Conservation (phyloP, 140 eudicot genomes). For the Cichorium intybus region DNA sequence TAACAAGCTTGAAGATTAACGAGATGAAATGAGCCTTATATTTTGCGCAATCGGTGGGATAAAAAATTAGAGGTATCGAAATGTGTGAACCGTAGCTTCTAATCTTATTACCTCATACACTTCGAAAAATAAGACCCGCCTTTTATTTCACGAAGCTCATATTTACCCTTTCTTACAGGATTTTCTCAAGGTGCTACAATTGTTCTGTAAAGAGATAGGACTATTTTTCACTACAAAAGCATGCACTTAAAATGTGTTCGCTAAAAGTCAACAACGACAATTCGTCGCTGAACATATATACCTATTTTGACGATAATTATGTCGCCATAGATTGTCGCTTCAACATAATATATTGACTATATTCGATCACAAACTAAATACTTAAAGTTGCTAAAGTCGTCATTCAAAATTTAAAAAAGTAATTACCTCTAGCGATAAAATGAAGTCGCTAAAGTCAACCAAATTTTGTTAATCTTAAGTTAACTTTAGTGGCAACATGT, state of each 20-base stretch:
- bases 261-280: too few species aligned
- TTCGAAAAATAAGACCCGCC: conserved; percentile 26
- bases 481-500: too few species aligned
- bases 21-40: conserved; percentile 15
- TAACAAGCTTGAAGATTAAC: conserved; percentile 1
- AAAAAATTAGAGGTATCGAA: conserved; percentile 14
- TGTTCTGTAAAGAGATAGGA: background rate
- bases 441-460: too few species aligned
- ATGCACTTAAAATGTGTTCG: background rate
- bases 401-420: too few species aligned
- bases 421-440: too few species aligned
- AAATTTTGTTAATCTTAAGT: too few species aligned
- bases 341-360: too few species aligned
- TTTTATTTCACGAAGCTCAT: background rate
- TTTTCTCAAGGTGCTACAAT: background rate
- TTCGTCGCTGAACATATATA: too few species aligned
- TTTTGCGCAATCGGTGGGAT: conserved; percentile 17
- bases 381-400: too few species aligned
- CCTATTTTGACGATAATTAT: too few species aligned
- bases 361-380: too few species aligned
- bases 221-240: background rate
- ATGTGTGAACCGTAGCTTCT: conserved; percentile 4
- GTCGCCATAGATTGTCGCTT: too few species aligned
- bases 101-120: conserved; percentile 11
- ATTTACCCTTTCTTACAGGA: background rate